Percentiles rank a stretch among this genome's conserved stretches.
These are phyloP conservation scores for Solanum aculeatissimum DNA, from an alignment of 305 asterid species.

Conservation along the genomic window DNA sequence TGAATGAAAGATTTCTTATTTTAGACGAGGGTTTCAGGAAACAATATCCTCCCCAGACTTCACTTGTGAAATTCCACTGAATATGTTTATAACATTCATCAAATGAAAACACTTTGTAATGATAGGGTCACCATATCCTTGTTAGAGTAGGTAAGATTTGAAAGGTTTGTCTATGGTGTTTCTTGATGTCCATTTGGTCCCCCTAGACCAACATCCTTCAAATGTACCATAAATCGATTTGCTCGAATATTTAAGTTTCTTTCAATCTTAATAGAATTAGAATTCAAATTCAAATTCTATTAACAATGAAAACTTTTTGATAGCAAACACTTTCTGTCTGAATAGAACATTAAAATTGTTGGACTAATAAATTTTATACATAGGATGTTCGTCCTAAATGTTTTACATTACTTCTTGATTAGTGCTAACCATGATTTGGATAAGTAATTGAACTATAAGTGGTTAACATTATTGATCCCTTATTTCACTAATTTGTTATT, in stretches of 20 bases:
- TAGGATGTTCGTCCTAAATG: not conserved
- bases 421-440: not conserved
- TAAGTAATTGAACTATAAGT: not conserved
- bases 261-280: not conserved
- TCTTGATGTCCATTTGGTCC: not conserved
- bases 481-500: not conserved
- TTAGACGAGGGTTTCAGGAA: no score
- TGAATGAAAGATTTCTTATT: no score
- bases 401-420: not conserved
- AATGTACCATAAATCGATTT: not conserved
- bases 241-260: not conserved
- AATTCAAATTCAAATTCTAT: accelerated
- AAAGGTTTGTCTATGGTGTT: not conserved
- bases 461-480: not conserved
- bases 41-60: no score
- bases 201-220: not conserved
- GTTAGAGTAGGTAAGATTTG: not conserved
- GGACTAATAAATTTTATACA: not conserved
- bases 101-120: not conserved
- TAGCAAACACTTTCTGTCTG: accelerated
- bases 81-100: no score
- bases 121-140: not conserved
- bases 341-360: not conserved
- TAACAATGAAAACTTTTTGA: accelerated
- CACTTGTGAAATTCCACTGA: no score